Evolutionary conservation across 768 basidiomycete genomes (phyloP).

Genomic region (Hypholoma fasciculare): DNA sequence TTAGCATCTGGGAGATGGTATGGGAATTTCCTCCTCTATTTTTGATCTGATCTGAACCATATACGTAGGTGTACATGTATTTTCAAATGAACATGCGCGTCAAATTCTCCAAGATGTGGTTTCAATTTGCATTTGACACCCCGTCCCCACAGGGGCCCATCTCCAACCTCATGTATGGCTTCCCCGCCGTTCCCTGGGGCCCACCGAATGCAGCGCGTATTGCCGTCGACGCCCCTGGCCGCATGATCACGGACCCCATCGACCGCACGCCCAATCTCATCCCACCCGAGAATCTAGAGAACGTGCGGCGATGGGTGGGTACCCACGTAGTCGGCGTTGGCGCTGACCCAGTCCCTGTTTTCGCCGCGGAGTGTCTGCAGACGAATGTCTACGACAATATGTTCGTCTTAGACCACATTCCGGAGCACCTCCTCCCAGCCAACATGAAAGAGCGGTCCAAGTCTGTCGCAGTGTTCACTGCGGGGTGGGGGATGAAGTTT

Average conservation of each 20-base stretch:
- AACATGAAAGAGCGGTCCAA: not conserved
- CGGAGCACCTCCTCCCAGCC: not conserved
- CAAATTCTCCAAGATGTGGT: constrained; percentile 1
- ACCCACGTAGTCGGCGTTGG: not conserved
- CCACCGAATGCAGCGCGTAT: constrained; percentile 1
- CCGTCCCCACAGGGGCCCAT: not conserved
- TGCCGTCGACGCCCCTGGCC: not conserved
- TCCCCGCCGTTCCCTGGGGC: not conserved
- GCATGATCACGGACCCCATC: not conserved
- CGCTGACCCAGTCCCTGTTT: not conserved
- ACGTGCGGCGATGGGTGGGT: not conserved
- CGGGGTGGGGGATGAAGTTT: constrained; percentile 3
- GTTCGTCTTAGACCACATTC: constrained; percentile 1
- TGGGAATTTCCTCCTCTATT: no score
- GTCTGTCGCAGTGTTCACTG: not conserved
- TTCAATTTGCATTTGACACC: constrained; percentile 1
- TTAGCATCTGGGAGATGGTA: constrained; percentile 2
- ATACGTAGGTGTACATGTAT: not conserved
- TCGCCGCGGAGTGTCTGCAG: not conserved
- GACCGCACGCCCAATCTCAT: constrained; percentile 2
- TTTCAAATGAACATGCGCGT: constrained; percentile 2
- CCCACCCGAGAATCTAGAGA: not conserved
- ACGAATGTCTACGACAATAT: constrained; percentile 2
- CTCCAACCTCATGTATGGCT: constrained; percentile 1
- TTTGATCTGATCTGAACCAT: not conserved